A percentile compares a stretch with the other conserved stretches of the same genome.
Conservation (phyloP, 1,284 basidiomycete species). For the Exobasidium rhododendri region DNA sequence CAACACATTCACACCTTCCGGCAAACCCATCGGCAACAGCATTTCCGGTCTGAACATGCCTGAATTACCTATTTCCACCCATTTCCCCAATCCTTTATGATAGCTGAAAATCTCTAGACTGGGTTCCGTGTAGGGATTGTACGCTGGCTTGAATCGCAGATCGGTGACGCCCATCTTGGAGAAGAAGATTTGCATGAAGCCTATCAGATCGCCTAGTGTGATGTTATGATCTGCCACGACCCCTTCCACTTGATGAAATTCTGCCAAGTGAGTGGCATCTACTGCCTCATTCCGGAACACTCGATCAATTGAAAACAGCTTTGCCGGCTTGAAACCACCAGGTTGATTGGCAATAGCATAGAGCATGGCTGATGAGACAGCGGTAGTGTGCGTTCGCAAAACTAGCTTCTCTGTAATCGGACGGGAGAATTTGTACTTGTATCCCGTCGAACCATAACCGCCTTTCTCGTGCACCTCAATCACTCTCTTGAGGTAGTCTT, state of each 20-base stretch:
- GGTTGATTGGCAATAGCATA: constrained; percentile 68
- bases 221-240: constrained; percentile 92
- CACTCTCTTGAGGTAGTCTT: constrained; percentile 86
- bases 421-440: constrained; percentile 92
- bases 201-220: constrained; percentile 94
- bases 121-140: constrained; percentile 72
- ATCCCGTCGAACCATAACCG: constrained; percentile 91
- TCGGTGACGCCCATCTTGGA: constrained; percentile 92
- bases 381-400: constrained; percentile 94
- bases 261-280: constrained; percentile 98
- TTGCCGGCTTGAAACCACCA: constrained; percentile 87
- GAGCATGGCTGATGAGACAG: constrained; percentile 89
- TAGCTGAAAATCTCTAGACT: constrained; percentile 99
- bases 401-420: constrained; percentile 88
- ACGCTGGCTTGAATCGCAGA: constrained; percentile 94
- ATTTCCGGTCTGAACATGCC: constrained; percentile 99
- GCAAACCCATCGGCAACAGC: constrained; percentile 93
- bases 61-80: constrained; percentile 84
- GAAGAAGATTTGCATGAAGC: constrained; percentile 71
- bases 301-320: constrained; percentile 95
- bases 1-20: constrained; percentile 91
- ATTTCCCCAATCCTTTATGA: constrained; percentile 87
- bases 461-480: constrained; percentile 83
- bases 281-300: constrained; percentile 99
- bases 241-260: constrained; percentile 99